Percentiles rank a stretch among this genome's conserved stretches.
Conservation (phyloP, 257 asterid genomes). For the Nicotiana benthamiana region DNA sequence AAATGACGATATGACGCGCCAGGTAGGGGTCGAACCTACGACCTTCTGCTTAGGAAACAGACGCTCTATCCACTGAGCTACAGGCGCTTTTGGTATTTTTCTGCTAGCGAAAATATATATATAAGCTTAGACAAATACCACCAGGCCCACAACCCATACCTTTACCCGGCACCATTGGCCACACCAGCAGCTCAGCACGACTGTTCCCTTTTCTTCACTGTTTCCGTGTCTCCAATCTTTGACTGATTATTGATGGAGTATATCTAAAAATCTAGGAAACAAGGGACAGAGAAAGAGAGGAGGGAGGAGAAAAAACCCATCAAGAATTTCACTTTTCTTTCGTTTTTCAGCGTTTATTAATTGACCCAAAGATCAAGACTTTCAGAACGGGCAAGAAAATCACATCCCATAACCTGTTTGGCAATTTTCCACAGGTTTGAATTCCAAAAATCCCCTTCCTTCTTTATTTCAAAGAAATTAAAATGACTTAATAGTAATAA, state of each 20-base stretch:
- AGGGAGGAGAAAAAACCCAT: not conserved
- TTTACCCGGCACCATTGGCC: not conserved
- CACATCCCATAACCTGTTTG: not conserved
- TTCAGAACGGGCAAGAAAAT: not conserved
- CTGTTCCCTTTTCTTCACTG: not conserved
- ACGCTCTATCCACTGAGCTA: constrained; percentile 99
- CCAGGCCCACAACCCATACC: not conserved
- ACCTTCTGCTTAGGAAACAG: constrained; percentile 99
- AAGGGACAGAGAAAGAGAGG: not conserved
- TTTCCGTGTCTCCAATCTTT: not conserved
- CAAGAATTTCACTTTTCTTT: not conserved
- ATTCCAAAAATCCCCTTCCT: not conserved
- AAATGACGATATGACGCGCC: constrained; percentile 36
- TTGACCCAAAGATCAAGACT: not conserved
- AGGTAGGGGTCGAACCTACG: constrained; percentile 99
- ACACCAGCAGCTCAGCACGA: not conserved
- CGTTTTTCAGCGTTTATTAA: not conserved
- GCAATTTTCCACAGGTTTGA: not conserved
- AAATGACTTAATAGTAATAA: not conserved
- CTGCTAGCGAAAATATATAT: no score
- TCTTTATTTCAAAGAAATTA: not conserved
- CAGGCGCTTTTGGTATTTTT: no score
- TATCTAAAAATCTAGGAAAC: not conserved
- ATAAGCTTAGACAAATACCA: no score
- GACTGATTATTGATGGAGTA: not conserved